Evolutionary conservation across 257 asterid species (phyloP).

Genomic region (Solanum stenotomum): DNA sequence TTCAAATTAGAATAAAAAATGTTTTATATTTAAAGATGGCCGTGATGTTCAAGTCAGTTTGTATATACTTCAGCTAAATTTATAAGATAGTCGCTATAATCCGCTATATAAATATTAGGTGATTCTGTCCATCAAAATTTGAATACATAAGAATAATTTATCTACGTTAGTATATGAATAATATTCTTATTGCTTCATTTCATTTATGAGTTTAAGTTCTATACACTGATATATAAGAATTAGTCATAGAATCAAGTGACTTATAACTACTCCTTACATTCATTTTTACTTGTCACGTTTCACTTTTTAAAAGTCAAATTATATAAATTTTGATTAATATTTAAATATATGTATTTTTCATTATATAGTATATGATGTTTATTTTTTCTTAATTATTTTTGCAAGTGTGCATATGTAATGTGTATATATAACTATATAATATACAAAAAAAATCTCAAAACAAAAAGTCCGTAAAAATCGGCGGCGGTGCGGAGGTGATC

Average conservation of each 20-base stretch:
- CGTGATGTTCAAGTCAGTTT: not conserved
- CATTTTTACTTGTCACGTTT: too few relatives aligned
- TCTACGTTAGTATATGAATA: not conserved
- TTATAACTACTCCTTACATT: not conserved
- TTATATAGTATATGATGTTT: not conserved
- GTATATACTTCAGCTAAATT: not conserved
- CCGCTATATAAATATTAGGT: accelerated
- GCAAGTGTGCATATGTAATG: not conserved
- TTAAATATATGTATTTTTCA: too few relatives aligned
- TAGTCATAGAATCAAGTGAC: not conserved
- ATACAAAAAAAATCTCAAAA: not conserved
- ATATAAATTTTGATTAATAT: too few relatives aligned
- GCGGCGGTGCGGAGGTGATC: not conserved
- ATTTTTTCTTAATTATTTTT: not conserved
- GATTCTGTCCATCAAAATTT: not conserved
- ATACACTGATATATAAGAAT: not conserved
- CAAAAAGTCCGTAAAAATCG: not conserved
- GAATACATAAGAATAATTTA: not conserved
- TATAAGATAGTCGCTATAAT: accelerated
- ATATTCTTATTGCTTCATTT: not conserved
- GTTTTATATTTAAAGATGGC: not conserved
- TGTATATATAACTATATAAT: not conserved
- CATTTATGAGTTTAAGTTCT: too few relatives aligned
- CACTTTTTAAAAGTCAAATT: too few relatives aligned
- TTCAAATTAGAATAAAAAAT: not conserved